These are phyloP conservation scores for Penicillium lagena DNA, from an alignment of 495 filamentous ascomycete genomes.

Conservation along the genomic window DNA sequence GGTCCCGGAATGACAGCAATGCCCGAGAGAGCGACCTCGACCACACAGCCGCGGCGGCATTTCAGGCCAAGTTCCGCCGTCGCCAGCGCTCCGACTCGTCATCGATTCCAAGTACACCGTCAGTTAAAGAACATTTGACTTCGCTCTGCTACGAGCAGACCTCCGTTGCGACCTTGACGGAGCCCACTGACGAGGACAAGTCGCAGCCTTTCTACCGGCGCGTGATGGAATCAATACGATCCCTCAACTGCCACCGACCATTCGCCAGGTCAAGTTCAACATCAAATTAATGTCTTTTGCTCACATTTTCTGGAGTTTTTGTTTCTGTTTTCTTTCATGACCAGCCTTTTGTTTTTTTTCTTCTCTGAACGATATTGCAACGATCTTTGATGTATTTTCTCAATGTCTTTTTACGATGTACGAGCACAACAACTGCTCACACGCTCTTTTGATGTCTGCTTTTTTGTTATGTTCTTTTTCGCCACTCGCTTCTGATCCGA, in stretches of 20 bases:
- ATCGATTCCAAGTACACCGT: background rate
- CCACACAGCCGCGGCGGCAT: slow-evolving; percentile 31
- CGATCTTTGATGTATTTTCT: slow-evolving; percentile 7
- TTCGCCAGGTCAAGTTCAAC: slow-evolving; percentile 15
- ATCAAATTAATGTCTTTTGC: slow-evolving; percentile 8
- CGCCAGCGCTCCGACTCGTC: slow-evolving; percentile 28
- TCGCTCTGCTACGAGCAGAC: slow-evolving; percentile 34
- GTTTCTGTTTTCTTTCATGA: background rate
- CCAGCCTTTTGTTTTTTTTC: background rate
- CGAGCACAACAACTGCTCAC: slow-evolving; percentile 9
- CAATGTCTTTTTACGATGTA: slow-evolving; percentile 7
- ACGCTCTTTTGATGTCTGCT: slow-evolving; percentile 4
- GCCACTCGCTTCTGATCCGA: too few species aligned
- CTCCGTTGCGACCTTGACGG: slow-evolving; percentile 12
- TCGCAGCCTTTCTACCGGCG: slow-evolving; percentile 25
- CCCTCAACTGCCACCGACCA: slow-evolving; percentile 23
- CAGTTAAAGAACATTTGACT: slow-evolving; percentile 20
- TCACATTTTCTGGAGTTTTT: slow-evolving; percentile 6
- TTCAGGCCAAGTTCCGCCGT: slow-evolving; percentile 32
- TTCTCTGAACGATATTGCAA: slow-evolving; percentile 1
- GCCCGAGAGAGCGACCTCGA: slow-evolving; percentile 27
- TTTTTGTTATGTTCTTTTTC: too few species aligned
- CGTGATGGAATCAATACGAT: slow-evolving; percentile 28
- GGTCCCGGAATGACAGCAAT: slow-evolving; percentile 24
- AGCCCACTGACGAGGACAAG: slow-evolving; percentile 6